These are phyloP conservation scores for Staphylotrichum tortipilum DNA, from an alignment of 495 filamentous ascomycete species.

Conservation along the genomic window DNA sequence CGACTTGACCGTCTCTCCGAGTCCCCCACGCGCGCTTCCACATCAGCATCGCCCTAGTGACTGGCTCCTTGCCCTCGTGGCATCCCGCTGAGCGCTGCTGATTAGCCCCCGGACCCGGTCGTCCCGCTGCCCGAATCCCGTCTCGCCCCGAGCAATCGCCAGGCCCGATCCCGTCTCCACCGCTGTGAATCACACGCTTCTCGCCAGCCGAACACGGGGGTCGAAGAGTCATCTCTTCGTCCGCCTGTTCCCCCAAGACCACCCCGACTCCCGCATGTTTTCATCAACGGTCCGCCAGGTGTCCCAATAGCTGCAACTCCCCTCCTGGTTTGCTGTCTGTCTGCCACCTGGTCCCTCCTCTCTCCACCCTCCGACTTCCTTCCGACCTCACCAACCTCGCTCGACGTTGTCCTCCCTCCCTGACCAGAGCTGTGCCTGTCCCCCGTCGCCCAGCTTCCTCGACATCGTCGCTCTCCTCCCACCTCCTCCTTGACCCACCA, in stretches of 20 bases:
- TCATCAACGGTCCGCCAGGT: slow-evolving; percentile 31
- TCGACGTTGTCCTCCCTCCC: background rate
- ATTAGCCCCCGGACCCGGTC: slow-evolving; percentile 13
- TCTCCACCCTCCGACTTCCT: background rate
- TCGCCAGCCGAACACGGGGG: slow-evolving; percentile 32
- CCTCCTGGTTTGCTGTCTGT: slow-evolving; percentile 24
- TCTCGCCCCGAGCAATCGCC: slow-evolving; percentile 13
- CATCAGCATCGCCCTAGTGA: background rate
- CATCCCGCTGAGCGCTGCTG: slow-evolving; percentile 5
- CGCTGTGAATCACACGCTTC: slow-evolving; percentile 26
- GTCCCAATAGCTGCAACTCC: slow-evolving; percentile 28
- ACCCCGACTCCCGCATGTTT: slow-evolving; percentile 33
- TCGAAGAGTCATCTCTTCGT: slow-evolving; percentile 42
- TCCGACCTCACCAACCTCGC: background rate
- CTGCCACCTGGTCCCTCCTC: slow-evolving; percentile 27
- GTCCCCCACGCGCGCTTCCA: background rate
- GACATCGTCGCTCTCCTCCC: background rate
- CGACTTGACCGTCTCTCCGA: too few relatives aligned
- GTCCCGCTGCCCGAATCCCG: slow-evolving; percentile 7
- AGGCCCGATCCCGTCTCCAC: slow-evolving; percentile 22
- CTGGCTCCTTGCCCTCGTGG: slow-evolving; percentile 3
- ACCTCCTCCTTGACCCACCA: too few relatives aligned
- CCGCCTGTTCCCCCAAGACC: slow-evolving; percentile 33
- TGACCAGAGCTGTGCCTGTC: slow-evolving; percentile 8
- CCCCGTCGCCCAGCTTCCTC: background rate